phyloP scores from a whole-genome alignment of 306 rosid genomes.

The Pueraria montana region DNA sequence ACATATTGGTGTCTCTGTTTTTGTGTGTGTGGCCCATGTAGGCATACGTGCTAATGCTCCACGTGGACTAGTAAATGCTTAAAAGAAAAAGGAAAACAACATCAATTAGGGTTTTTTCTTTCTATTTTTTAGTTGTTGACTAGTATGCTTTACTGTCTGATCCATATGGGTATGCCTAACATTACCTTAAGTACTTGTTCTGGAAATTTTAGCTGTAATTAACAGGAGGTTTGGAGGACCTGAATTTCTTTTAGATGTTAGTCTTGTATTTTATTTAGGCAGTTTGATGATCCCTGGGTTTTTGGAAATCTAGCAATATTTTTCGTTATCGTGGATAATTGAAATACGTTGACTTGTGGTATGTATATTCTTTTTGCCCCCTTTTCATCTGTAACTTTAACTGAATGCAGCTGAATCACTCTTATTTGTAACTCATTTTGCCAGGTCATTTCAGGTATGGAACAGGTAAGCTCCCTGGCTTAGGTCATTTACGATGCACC shows the following conservation, averaged over 20 bases:
- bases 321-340: conserved; percentile 2
- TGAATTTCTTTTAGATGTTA: neutral
- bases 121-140: neutral
- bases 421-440: conserved; percentile 26
- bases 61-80: neutral
- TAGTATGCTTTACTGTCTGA: neutral
- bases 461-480: conserved; percentile 37
- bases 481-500: conserved; percentile 34
- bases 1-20: neutral
- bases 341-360: conserved; percentile 22
- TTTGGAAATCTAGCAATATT: conserved; percentile 30
- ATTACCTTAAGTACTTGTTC: neutral
- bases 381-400: neutral
- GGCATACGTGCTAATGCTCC: neutral
- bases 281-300: conserved; percentile 18
- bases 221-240: conserved; percentile 31
- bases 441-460: conserved; percentile 30
- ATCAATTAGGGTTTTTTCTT: neutral
- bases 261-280: conserved; percentile 4
- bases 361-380: conserved; percentile 1
- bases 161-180: neutral
- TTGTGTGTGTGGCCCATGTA: neutral
- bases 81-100: neutral
- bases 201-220: neutral
- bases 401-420: conserved; percentile 29